phyloP scores from a whole-genome alignment of 2,329 filamentous ascomycete species.

The Aspergillus sp. region DNA sequence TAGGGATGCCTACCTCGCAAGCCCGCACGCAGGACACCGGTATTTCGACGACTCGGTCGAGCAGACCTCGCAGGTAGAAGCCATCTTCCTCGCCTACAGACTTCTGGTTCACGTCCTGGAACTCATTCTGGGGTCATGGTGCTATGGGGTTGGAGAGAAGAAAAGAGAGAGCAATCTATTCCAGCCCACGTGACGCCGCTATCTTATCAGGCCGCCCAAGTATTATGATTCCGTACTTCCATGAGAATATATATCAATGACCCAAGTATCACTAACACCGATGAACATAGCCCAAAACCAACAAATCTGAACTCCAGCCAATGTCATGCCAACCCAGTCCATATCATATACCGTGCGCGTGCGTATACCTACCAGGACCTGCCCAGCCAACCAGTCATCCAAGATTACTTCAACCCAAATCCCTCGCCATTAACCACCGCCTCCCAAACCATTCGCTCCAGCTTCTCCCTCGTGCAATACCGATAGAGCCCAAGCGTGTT shows the following conservation, averaged over 20 bases:
- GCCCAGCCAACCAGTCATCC: not conserved
- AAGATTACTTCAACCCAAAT: conserved; percentile 63
- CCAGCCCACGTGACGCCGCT: no score
- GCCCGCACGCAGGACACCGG: conserved; percentile 29
- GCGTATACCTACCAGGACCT: not conserved
- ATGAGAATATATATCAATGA: no score
- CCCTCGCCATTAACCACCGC: conserved; percentile 87
- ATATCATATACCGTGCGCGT: not conserved
- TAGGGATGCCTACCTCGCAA: conserved; percentile 25
- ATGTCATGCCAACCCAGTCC: not conserved
- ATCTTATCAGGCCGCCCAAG: no score
- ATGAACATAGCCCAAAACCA: not conserved
- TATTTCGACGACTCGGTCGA: conserved; percentile 29
- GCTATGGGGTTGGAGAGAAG: not conserved
- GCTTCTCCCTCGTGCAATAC: conserved; percentile 55
- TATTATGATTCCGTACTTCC: no score
- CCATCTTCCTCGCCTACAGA: conserved; percentile 14
- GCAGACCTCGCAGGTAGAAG: conserved; percentile 29
- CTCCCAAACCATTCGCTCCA: conserved; percentile 68
- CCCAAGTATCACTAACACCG: no score
- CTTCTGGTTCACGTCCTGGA: not conserved
- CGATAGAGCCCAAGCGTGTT: conserved; percentile 71
- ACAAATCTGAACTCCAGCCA: not conserved
- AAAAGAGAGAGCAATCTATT: no score
- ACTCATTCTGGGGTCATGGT: not conserved